Evolutionary conservation across 495 filamentous ascomycete species (phyloP).

Genomic region (Aspergillus ostianus): DNA sequence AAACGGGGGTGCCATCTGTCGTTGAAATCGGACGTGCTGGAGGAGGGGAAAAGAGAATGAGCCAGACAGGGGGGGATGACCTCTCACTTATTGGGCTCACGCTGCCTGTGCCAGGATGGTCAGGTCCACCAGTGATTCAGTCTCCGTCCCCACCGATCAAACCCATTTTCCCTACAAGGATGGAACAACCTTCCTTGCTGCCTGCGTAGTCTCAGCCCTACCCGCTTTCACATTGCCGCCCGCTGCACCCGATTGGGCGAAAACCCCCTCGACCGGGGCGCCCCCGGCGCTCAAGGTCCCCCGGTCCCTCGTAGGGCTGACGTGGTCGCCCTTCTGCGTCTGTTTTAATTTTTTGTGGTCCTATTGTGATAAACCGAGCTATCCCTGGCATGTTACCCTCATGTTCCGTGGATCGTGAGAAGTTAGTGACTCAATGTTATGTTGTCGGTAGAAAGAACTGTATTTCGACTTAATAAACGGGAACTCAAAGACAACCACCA

Average conservation of each 20-base stretch:
- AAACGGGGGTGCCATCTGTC: not conserved
- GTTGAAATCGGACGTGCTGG: not conserved
- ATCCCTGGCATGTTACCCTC: not conserved
- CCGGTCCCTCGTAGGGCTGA: not conserved
- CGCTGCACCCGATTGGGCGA: not conserved
- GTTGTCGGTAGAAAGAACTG: too few species aligned
- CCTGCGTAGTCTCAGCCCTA: not conserved
- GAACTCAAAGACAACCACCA: too few species aligned
- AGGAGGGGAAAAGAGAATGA: not conserved
- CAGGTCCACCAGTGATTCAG: not conserved
- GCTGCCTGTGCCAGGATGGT: too few species aligned
- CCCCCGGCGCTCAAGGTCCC: not conserved
- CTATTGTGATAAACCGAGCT: not conserved
- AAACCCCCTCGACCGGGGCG: too few species aligned
- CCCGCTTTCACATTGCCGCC: not conserved
- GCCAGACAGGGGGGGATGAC: not conserved
- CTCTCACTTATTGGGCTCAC: not conserved
- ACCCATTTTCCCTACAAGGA: not conserved
- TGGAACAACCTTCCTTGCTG: not conserved
- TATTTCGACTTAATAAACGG: too few species aligned
- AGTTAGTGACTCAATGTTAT: too few species aligned
- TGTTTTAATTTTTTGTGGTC: not conserved
- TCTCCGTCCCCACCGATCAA: not conserved
- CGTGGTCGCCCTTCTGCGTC: not conserved
- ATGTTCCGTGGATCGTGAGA: too few species aligned